Conservation (phyloP, 2,329 filamentous ascomycete genomes). For the Tetracladium maxilliforme region DNA sequence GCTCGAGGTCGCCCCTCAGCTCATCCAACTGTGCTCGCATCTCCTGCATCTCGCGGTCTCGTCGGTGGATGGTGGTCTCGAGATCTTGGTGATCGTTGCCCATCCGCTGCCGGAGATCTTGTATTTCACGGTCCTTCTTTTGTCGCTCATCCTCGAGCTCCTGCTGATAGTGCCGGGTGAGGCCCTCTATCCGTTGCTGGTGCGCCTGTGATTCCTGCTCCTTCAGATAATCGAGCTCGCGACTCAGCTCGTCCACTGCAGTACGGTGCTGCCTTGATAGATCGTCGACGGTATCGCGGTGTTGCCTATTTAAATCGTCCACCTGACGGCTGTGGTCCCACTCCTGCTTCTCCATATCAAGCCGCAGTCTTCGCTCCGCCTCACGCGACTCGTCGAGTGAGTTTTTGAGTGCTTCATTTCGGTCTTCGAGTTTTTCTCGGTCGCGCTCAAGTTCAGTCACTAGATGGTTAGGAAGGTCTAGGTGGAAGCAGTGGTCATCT, state of each 20-base stretch:
- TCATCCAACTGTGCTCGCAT: slow-evolving; percentile 28
- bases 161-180: no score
- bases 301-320: slow-evolving; percentile 35
- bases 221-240: slow-evolving; percentile 14
- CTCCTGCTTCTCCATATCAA: slow-evolving; percentile 25
- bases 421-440: slow-evolving; percentile 11
- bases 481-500: slow-evolving; percentile 10
- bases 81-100: slow-evolving; percentile 25
- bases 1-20: slow-evolving; percentile 34
- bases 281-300: slow-evolving; percentile 40
- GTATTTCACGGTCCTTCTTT: slow-evolving; percentile 44
- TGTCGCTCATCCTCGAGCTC: slow-evolving; percentile 52
- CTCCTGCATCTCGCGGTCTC: slow-evolving; percentile 38
- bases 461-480: slow-evolving; percentile 2
- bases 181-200: no score
- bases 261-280: slow-evolving; percentile 47
- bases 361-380: slow-evolving; percentile 27
- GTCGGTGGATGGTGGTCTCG: slow-evolving; percentile 15
- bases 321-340: slow-evolving; percentile 31
- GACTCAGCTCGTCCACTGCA: slow-evolving; percentile 43
- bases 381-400: slow-evolving; percentile 31
- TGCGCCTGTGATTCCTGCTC: no score
- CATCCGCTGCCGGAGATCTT: slow-evolving; percentile 42
- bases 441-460: slow-evolving; percentile 32
- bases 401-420: slow-evolving; percentile 22